phyloP scores from a whole-genome alignment of 768 basidiomycete species.

The Lyophyllum semitale region DNA sequence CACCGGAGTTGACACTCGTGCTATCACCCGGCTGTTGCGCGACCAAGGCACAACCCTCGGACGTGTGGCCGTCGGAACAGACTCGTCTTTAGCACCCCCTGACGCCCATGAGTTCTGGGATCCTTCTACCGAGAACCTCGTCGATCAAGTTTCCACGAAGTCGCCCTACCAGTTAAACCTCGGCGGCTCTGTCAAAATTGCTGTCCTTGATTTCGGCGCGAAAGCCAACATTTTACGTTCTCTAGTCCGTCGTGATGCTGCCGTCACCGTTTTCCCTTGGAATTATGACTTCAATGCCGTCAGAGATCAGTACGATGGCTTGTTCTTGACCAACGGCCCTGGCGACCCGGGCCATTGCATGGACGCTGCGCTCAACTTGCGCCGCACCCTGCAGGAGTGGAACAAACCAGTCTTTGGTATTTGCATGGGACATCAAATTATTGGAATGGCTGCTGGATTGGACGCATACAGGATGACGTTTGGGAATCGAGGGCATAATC shows the following conservation, averaged over 20 bases:
- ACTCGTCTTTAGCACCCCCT: conserved; percentile 63
- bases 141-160: conserved; percentile 90
- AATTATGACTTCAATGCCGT: conserved; percentile 94
- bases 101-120: conserved; percentile 84
- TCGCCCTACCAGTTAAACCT: conserved; percentile 85
- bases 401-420: conserved; percentile 94
- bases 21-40: conserved; percentile 89
- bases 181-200: conserved; percentile 85
- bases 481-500: conserved; percentile 99
- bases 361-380: conserved; percentile 79
- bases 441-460: conserved; percentile 95
- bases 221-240: conserved; percentile 97
- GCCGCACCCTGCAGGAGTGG: conserved; percentile 87
- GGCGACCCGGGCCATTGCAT: conserved; percentile 91
- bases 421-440: conserved; percentile 99
- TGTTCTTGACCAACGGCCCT: conserved; percentile 96
- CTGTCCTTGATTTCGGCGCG: conserved; percentile 94
- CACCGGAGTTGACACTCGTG: conserved; percentile 96
- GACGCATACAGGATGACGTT: conserved; percentile 99
- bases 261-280: conserved; percentile 97
- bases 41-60: conserved; percentile 98
- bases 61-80: conserved; percentile 80
- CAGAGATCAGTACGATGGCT: conserved; percentile 88
- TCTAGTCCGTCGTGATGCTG: conserved; percentile 86
- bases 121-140: conserved; percentile 88